A percentile compares a stretch with the other conserved stretches of the same genome.
phyloP scores from a whole-genome alignment of 495 filamentous ascomycete species.

The Aspergillus baeticus region DNA sequence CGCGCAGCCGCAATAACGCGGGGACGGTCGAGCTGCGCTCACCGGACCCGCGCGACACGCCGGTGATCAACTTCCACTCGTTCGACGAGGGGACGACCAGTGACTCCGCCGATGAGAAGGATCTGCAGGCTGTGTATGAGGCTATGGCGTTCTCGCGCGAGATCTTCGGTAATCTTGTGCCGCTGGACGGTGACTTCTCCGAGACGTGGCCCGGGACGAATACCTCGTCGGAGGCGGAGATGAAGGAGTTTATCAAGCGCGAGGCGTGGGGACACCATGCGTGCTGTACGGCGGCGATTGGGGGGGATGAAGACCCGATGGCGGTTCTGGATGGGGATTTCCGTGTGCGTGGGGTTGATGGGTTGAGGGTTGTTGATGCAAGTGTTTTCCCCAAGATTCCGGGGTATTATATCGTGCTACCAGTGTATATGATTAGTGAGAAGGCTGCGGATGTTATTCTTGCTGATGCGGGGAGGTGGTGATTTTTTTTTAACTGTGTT shows the following conservation, averaged over 20 bases:
- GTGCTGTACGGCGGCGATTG: conserved; percentile 58
- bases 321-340: conserved; percentile 60
- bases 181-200: conserved; percentile 20
- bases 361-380: conserved; percentile 62
- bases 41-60: conserved; percentile 51
- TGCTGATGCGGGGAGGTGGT: conserved; percentile 4
- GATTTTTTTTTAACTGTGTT: neutral
- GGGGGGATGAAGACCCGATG: conserved; percentile 52
- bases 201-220: conserved; percentile 49
- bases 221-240: conserved; percentile 35
- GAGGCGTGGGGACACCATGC: conserved; percentile 61
- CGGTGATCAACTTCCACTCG: conserved; percentile 57
- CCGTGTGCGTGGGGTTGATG: conserved; percentile 50
- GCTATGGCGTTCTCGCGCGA: conserved; percentile 44
- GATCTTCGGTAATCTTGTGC: conserved; percentile 30
- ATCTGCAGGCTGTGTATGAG: conserved; percentile 47
- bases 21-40: conserved; percentile 51
- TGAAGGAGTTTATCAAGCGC: conserved; percentile 50
- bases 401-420: conserved; percentile 55
- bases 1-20: conserved; percentile 50
- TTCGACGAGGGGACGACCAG: conserved; percentile 44
- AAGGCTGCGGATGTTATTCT: conserved; percentile 63
- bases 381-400: conserved; percentile 58
- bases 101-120: conserved; percentile 29
- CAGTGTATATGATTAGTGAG: conserved; percentile 62